These are phyloP conservation scores for Chaetomiaceae sp. DNA, from an alignment of 2,329 filamentous ascomycete genomes.

Conservation along the genomic window DNA sequence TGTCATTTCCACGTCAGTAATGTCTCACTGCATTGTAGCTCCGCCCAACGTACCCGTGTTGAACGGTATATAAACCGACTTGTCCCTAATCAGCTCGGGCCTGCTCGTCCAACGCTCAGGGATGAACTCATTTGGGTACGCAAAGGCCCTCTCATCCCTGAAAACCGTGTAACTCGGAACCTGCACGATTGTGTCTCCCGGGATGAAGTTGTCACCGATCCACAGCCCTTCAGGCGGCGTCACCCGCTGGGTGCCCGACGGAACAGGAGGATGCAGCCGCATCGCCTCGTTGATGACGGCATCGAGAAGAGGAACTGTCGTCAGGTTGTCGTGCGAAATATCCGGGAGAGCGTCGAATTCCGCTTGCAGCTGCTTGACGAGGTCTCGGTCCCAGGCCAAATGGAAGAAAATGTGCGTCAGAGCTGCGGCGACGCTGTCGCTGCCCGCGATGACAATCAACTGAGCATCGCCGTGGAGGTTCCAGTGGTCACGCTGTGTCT, in stretches of 20 bases:
- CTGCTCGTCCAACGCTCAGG: slow-evolving; percentile 22
- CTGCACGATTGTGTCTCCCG: slow-evolving; percentile 22
- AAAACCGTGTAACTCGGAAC: slow-evolving; percentile 25
- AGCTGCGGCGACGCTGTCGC: slow-evolving; percentile 23
- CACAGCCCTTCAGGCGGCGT: slow-evolving; percentile 32
- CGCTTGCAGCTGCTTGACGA: slow-evolving; percentile 18
- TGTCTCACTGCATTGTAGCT: no score
- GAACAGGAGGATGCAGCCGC: slow-evolving; percentile 13
- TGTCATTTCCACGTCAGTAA: neutral
- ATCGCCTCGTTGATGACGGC: slow-evolving; percentile 16
- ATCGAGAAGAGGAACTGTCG: slow-evolving; percentile 11
- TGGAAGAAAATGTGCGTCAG: slow-evolving; percentile 24
- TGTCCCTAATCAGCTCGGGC: slow-evolving; percentile 9
- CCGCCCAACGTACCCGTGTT: slow-evolving; percentile 3
- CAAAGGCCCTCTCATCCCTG: slow-evolving; percentile 19
- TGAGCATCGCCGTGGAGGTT: slow-evolving; percentile 22
- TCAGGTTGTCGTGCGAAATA: slow-evolving; percentile 12
- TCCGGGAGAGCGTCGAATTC: slow-evolving; percentile 18
- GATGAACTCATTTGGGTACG: slow-evolving; percentile 18
- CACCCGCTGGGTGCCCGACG: slow-evolving; percentile 18
- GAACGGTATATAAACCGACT: slow-evolving; percentile 14
- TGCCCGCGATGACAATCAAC: slow-evolving; percentile 22
- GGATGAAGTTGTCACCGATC: slow-evolving; percentile 24
- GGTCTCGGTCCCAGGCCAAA: slow-evolving; percentile 15
- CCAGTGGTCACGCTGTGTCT: slow-evolving; percentile 8